Evolutionary conservation across 108 stramenopile species (phyloP).

Genomic region (Ochromonas danica): DNA sequence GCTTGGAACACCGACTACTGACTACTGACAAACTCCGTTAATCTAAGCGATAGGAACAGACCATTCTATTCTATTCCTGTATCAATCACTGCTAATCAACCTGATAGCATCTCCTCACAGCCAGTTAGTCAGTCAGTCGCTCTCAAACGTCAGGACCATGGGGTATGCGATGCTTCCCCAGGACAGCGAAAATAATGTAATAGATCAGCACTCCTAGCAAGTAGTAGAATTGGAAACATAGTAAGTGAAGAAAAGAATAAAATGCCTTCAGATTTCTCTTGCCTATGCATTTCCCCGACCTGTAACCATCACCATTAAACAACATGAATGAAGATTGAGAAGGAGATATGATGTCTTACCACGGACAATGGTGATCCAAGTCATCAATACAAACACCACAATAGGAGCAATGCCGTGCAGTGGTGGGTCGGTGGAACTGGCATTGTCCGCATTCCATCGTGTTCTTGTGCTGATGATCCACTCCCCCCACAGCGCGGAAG

Average conservation of each 20-base stretch:
- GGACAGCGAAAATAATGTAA: background rate
- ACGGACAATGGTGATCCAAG: conserved; percentile 86
- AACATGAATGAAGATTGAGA: background rate
- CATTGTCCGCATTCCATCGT: conserved; percentile 27
- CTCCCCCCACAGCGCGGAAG: background rate
- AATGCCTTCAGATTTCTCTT: conserved; percentile 71
- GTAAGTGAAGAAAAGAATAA: conserved; percentile 68
- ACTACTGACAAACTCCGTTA: too few relatives aligned
- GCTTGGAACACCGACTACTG: too few relatives aligned
- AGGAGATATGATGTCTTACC: background rate
- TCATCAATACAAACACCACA: conserved; percentile 82
- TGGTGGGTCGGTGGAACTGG: conserved; percentile 60
- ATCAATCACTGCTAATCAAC: too few relatives aligned
- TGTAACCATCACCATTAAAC: background rate
- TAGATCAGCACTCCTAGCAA: background rate
- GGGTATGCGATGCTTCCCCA: too few relatives aligned
- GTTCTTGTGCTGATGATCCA: background rate
- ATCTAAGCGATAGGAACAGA: too few relatives aligned
- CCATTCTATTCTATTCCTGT: too few relatives aligned
- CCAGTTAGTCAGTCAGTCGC: too few relatives aligned
- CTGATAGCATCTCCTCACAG: too few relatives aligned
- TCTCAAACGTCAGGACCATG: too few relatives aligned
- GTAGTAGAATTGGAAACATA: conserved; percentile 58
- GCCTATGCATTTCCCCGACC: conserved; percentile 85
- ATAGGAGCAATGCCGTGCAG: conserved; percentile 76